Conservation (phyloP, 352 stramenopile genomes). For the Saprolegnia parasitica region DNA sequence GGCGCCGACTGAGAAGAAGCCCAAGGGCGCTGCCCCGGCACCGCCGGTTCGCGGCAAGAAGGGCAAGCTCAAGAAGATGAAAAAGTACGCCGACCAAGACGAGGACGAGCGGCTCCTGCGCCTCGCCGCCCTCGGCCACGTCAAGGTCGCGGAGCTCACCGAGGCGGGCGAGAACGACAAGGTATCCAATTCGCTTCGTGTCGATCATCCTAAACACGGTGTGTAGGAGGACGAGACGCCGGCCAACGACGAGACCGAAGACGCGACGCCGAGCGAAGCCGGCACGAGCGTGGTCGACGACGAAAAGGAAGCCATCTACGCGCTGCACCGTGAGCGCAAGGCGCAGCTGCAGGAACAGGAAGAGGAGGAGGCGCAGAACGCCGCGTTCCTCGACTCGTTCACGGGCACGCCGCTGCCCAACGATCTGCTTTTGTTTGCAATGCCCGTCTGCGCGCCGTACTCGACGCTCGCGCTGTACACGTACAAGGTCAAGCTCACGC, state of each 20-base stretch:
- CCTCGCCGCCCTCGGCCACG: conserved; percentile 87
- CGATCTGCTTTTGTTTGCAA: conserved; percentile 83
- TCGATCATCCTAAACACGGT: too few relatives aligned
- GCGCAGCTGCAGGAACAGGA: conserved; percentile 80
- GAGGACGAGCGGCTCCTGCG: conserved; percentile 91
- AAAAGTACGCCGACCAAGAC: conserved; percentile 96
- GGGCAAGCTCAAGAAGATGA: conserved; percentile 92
- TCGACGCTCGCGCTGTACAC: conserved; percentile 82
- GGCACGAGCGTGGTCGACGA: conserved; percentile 8
- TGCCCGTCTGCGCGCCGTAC: conserved; percentile 91
- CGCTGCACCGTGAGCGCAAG: conserved; percentile 72
- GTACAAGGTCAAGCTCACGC: conserved; percentile 91
- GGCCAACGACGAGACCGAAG: conserved; percentile 29
- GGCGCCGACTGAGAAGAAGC: conserved; percentile 23
- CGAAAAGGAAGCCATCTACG: conserved; percentile 27
- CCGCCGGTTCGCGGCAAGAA: conserved; percentile 88
- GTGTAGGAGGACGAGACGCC: conserved; percentile 21
- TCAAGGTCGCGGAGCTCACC: conserved; percentile 21
- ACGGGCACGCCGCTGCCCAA: conserved; percentile 69
- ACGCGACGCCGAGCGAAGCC: not conserved
- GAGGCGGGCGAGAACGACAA: conserved; percentile 32
- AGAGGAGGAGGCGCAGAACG: conserved; percentile 68
- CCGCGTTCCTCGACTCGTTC: conserved; percentile 81
- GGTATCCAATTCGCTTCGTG: not conserved
- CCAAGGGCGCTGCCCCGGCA: conserved; percentile 3